Evolutionary conservation across 257 asterid species (phyloP), one percentile per base, ranked within the genome.

Genomic region (Galeopsis tetrahit): DNA sequence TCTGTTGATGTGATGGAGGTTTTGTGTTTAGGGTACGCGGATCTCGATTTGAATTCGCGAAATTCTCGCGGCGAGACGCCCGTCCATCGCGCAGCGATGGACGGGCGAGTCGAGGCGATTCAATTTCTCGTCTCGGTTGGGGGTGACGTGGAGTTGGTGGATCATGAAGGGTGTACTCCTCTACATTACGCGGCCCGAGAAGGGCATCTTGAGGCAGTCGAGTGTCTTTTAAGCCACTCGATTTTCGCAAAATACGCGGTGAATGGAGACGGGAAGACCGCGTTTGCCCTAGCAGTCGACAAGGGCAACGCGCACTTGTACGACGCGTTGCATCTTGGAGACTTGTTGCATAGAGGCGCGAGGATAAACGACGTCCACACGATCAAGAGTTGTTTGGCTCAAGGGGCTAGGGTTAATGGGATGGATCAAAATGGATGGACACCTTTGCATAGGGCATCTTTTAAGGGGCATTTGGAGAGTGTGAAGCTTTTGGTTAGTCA

Each of bases 381-480:
- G 6, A 81, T 88, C 56, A 82, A 78, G 80, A 81, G 78, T 8
- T 84, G 86, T 7, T n/a, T 92, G 38, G 84, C 79, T 1, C 81
- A 80, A 33, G 96, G 96, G 39, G 90, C 90, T 2, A 75, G 82
- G 33, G 88, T 84, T 36, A 81, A 88, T 7, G 89, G 87, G 1
- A 68, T 58, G 40, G 98, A 92, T 75, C 96, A 89, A 57, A 89
- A 90, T 38, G 98, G 96, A 1, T 92, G 96, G 98, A 85, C 84
- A 0, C 85, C 96, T 10, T 63, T 92, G 80, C 96, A 92, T n/a
- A 80, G 92, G 43, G 94, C 96, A 0, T 85, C 88, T 0, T 90
- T 84, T 51, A 92, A 88, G 74, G 98, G 96, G 52, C 63, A 79
- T 59, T 10, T 86, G 57, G 96, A 92, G 75, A 78, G 88, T 68